A percentile compares a stretch with the other conserved stretches of the same genome.
Conservation (phyloP, 345 rosid genomes). For the Populus alba region DNA sequence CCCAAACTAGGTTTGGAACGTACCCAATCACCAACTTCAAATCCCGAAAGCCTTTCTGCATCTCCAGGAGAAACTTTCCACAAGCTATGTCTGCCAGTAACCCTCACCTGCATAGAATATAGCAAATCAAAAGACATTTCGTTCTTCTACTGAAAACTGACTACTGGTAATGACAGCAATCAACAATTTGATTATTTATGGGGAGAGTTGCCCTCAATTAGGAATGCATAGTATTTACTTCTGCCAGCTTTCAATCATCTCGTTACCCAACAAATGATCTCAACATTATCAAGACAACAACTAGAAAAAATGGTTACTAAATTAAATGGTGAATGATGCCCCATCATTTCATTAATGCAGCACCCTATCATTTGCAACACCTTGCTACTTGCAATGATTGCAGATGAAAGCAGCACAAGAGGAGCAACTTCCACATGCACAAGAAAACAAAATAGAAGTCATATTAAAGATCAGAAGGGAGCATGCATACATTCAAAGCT, state of each 20-base stretch:
- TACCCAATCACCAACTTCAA: conserved; percentile 98
- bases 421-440: neutral
- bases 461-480: neutral
- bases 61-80: conserved; percentile 98
- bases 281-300: too few species aligned
- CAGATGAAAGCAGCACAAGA: too few species aligned
- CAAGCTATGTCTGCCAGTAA: conserved; percentile 69
- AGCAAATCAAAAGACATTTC: neutral
- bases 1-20: conserved; percentile 90
- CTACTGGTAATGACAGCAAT: too few species aligned
- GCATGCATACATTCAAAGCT: conserved; percentile 73
- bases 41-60: conserved; percentile 94
- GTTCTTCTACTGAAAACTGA: neutral
- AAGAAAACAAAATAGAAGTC: neutral
- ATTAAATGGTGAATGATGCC: too few species aligned
- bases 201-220: too few species aligned
- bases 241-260: too few species aligned
- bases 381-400: too few species aligned
- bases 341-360: neutral
- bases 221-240: too few species aligned
- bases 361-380: neutral
- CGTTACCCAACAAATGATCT: too few species aligned
- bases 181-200: too few species aligned
- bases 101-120: conserved; percentile 55
- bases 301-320: too few species aligned